These are phyloP conservation scores for Puya raimondii DNA, from an alignment of 176 grass and related monocot genomes.

Conservation along the genomic window DNA sequence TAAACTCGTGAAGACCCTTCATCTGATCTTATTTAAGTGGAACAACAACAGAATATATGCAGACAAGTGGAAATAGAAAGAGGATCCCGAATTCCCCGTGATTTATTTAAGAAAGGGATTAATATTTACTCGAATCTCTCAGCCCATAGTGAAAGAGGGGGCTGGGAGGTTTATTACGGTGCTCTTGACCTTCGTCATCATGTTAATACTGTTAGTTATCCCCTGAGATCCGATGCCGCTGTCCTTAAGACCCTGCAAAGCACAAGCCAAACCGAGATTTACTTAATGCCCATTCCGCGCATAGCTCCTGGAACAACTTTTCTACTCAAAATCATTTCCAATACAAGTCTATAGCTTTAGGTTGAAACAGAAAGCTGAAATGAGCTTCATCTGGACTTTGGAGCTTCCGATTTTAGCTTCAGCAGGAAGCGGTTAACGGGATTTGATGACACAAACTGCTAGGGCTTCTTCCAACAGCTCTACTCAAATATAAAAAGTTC, in stretches of 20 bases:
- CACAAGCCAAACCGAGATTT: background rate
- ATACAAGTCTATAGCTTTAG: no score
- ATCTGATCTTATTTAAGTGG: no score
- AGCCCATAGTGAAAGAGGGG: slow-evolving; percentile 92
- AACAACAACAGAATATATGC: no score
- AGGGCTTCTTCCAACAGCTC: no score
- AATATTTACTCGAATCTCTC: slow-evolving; percentile 16
- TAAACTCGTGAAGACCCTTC: no score
- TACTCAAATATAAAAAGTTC: background rate
- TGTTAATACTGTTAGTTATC: slow-evolving; percentile 97
- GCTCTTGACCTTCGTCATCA: slow-evolving; percentile 99
- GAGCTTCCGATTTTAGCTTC: no score
- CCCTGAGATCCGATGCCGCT: slow-evolving; percentile 98
- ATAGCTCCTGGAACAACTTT: no score
- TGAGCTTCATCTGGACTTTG: no score
- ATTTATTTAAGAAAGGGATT: slow-evolving; percentile 21
- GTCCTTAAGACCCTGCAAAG: slow-evolving; percentile 78
- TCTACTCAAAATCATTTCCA: no score
- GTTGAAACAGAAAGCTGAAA: no score
- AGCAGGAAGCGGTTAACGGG: no score
- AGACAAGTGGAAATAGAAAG: background rate
- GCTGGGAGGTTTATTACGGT: slow-evolving; percentile 85
- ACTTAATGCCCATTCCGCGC: no score
- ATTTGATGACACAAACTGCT: background rate
- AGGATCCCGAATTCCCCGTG: slow-evolving; percentile 6